Percentiles rank a stretch among this genome's conserved stretches.
Conservation (phyloP, 169 alveolate genomes). For the Plasmodium gonderi region DNA sequence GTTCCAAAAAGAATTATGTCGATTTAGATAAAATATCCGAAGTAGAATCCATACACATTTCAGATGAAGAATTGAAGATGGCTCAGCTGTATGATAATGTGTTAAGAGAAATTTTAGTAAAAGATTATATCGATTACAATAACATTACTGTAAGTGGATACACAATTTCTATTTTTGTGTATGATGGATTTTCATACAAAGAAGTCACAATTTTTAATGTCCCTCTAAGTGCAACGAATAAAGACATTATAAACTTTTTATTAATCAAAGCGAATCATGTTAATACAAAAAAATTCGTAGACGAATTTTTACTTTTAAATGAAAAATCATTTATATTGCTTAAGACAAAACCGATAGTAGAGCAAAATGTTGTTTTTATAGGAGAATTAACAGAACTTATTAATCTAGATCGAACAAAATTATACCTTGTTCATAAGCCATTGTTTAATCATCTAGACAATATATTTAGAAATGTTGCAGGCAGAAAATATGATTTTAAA, state of each 20-base stretch:
- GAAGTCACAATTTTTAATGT: constrained; percentile 28
- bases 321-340: constrained; percentile 12
- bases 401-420: constrained; percentile 12
- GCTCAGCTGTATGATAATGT: constrained; percentile 36
- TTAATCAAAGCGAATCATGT: constrained; percentile 60
- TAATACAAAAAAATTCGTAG: constrained; percentile 22
- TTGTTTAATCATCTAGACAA: constrained; percentile 28
- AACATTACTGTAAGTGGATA: constrained; percentile 27
- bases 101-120: constrained; percentile 45
- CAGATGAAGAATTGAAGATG: constrained; percentile 21
- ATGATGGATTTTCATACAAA: constrained; percentile 28
- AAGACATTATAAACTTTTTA: constrained; percentile 63
- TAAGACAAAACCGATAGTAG: not conserved
- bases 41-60: not conserved
- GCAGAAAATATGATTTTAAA: constrained; percentile 48
- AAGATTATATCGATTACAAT: constrained; percentile 36
- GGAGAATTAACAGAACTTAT: constrained; percentile 30
- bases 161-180: constrained; percentile 36
- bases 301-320: constrained; percentile 42
- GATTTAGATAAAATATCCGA: constrained; percentile 43
- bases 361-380: constrained; percentile 30
- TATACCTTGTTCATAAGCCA: constrained; percentile 38
- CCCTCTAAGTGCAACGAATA: constrained; percentile 66
- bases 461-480: constrained; percentile 43
- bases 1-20: not conserved